These are phyloP conservation scores for Oenanthe javanica DNA, from an alignment of 140 eudicot species.

Conservation along the genomic window DNA sequence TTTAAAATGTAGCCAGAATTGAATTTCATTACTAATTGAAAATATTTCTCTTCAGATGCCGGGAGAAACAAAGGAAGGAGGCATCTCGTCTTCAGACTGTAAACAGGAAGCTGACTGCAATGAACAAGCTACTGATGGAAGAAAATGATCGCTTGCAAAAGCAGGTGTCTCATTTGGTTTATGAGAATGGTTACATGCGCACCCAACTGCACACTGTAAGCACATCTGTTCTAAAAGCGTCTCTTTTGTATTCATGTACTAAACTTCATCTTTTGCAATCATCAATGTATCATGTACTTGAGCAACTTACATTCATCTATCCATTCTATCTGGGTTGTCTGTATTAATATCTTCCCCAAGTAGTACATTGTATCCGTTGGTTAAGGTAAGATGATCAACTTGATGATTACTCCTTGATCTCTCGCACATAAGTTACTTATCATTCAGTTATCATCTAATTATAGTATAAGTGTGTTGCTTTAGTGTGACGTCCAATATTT, in stretches of 20 bases:
- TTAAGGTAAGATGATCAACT: neutral
- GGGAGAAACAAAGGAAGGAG: constrained; percentile 95
- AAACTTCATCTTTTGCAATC: neutral
- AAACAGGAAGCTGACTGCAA: constrained; percentile 82
- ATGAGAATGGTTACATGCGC: constrained; percentile 41
- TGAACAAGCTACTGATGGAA: constrained; percentile 95
- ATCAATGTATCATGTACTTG: neutral
- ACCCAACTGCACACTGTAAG: constrained; percentile 23
- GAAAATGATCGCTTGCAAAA: constrained; percentile 76
- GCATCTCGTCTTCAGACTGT: constrained; percentile 83
- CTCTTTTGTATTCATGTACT: neutral
- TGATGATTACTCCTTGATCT: neutral
- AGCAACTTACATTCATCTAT: neutral
- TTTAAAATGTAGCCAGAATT: neutral
- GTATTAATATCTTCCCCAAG: neutral
- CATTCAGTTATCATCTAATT: neutral
- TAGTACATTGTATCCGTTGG: neutral
- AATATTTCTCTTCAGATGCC: constrained; percentile 40
- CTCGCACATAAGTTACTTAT: neutral
- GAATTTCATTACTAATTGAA: neutral
- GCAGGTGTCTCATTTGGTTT: constrained; percentile 46
- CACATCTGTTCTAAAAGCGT: neutral
- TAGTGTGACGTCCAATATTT: neutral
- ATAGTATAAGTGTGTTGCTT: neutral
- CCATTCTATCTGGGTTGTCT: neutral